Base-by-base conservation (phyloP, 2,329 filamentous ascomycete species). In the Cytospora mali region DNA sequence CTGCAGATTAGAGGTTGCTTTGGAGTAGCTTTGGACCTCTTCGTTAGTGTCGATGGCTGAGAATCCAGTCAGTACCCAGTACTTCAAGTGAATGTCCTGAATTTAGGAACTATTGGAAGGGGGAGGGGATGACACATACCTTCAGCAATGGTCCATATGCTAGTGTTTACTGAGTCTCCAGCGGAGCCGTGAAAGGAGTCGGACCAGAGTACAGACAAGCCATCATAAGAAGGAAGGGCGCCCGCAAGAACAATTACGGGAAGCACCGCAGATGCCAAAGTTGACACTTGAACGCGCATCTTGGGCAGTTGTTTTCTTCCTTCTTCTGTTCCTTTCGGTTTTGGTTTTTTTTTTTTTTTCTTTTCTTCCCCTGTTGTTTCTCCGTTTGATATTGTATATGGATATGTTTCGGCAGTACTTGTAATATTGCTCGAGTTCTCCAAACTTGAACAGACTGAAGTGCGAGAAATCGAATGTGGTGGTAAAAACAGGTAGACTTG, bases 21-120 rank as follows among this genome's bases (percentile, higher is more conserved):
- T 71, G 2, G 78, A 77, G 74, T 85, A 86, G 4, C 73, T 75
- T 70, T 86, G 75, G 18, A 80, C 67, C 68, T 86, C 83, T 67
- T 80, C 76, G 76, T 86, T 86, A 70, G 49, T 62, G 53, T 57
- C 59, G 59, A 61, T 56, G 21, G 59, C 52, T 57, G 21, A 6
- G 13, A 0, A 23, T 28, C 6, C 46, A 39, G 33, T 55, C 11
- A 63, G 33, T n/a, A 56, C n/a, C 21, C 21, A 29, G 28, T 16
- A 29, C 18, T 13, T 4, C 11, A 6, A 16, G 6, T 21, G 1
- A 13, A 23, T 29, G n/a, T 21, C 28, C 11, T 16, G 7, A 10
- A 11, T 23, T 7, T 16, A 13, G 4, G 9, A 21, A 14, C 1
- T 14, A 31, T 4, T 9, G 14, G 25, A 6, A 27, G 4, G 14